Conservation (phyloP, 257 asterid species). For the Solanum chilense region DNA sequence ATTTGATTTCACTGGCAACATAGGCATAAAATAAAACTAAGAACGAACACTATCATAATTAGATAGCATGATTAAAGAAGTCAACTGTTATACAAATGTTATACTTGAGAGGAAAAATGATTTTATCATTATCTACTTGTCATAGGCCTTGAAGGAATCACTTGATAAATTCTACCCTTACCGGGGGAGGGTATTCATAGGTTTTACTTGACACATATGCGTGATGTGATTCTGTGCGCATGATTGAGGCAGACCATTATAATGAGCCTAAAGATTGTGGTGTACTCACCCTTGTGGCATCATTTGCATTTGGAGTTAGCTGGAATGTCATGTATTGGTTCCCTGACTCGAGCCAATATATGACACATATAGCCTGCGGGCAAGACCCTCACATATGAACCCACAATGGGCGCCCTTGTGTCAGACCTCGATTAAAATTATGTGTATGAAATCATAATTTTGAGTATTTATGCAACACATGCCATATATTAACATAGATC, state of each 20-base stretch:
- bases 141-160: neutral
- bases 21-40: neutral
- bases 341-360: neutral
- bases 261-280: neutral
- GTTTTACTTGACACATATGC: neutral
- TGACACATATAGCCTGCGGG: neutral
- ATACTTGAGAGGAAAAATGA: neutral
- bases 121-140: neutral
- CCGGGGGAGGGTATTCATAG: neutral
- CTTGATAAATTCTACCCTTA: neutral
- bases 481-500: neutral
- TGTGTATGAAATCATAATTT: neutral
- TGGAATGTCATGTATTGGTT: neutral
- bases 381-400: neutral
- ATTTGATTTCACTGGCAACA: neutral
- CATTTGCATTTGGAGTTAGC: neutral
- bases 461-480: neutral
- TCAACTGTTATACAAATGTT: neutral
- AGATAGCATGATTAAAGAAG: neutral
- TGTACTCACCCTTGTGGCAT: neutral
- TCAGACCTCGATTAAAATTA: too few species aligned
- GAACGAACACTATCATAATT: neutral
- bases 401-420: neutral
- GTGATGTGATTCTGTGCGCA: neutral
- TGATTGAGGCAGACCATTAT: neutral